These are phyloP conservation scores for Rosa chinensis DNA, from an alignment of 306 rosid genomes.

Conservation along the genomic window DNA sequence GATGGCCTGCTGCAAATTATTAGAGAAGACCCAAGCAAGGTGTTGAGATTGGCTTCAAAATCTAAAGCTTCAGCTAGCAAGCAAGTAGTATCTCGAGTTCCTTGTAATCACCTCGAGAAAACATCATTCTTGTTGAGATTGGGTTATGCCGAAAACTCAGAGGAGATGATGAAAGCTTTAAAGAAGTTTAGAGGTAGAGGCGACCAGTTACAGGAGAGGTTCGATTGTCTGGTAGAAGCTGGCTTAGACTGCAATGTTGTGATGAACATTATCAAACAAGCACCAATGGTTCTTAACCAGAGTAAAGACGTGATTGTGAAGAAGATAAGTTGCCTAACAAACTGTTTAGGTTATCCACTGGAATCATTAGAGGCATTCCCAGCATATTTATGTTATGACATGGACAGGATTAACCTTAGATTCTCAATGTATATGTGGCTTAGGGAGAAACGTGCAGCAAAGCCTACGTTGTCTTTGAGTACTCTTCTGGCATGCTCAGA, in stretches of 20 bases:
- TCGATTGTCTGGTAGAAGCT: slow-evolving; percentile 73
- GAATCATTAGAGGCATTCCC: slow-evolving; percentile 55
- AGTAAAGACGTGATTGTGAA: slow-evolving; percentile 44
- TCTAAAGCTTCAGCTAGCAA: slow-evolving; percentile 24
- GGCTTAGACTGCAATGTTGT: slow-evolving; percentile 68
- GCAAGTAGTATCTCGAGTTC: slow-evolving; percentile 26
- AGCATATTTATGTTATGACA: slow-evolving; percentile 57
- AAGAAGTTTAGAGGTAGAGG: slow-evolving; percentile 72
- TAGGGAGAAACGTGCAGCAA: slow-evolving; percentile 50
- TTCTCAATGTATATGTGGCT: slow-evolving; percentile 75
- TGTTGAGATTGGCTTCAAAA: slow-evolving; percentile 53
- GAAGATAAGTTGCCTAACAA: slow-evolving; percentile 60
- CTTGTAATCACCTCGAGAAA: slow-evolving; percentile 46
- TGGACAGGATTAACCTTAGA: slow-evolving; percentile 50
- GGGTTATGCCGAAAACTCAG: slow-evolving; percentile 74
- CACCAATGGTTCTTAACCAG: slow-evolving; percentile 64
- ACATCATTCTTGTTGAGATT: slow-evolving; percentile 58
- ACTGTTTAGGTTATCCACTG: slow-evolving; percentile 59
- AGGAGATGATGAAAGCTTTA: slow-evolving; percentile 72
- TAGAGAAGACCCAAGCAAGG: slow-evolving; percentile 54
- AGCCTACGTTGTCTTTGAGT: slow-evolving; percentile 52
- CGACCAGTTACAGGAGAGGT: slow-evolving; percentile 78
- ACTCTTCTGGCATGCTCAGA: slow-evolving; percentile 61
- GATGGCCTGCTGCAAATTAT: slow-evolving; percentile 47
- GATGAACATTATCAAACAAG: slow-evolving; percentile 45